Evolutionary conservation across 2,329 filamentous ascomycete genomes (phyloP).

Genomic region (Hypoxylon sp.): DNA sequence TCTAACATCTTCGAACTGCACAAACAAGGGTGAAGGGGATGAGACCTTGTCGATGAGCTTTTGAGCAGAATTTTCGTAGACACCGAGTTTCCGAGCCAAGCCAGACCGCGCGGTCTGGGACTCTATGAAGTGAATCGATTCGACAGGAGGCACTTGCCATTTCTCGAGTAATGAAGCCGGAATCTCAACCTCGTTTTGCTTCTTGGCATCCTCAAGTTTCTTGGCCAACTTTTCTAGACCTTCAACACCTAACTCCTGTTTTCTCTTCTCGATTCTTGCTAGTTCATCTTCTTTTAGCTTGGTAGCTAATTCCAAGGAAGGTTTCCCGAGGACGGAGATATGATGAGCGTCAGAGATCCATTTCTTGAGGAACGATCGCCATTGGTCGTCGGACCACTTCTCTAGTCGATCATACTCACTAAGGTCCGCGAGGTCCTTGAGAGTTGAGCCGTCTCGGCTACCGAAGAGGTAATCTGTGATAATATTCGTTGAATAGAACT

Average conservation of each 20-base stretch:
- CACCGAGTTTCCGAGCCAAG: conserved; percentile 78
- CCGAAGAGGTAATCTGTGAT: conserved; percentile 96
- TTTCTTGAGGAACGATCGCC: conserved; percentile 84
- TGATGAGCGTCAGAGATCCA: conserved; percentile 91
- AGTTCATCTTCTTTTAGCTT: conserved; percentile 87
- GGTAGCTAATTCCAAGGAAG: conserved; percentile 83
- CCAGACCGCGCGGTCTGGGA: conserved; percentile 88
- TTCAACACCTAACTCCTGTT: conserved; percentile 82
- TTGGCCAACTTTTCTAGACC: conserved; percentile 82
- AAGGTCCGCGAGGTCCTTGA: conserved; percentile 71
- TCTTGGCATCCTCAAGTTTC: conserved; percentile 85
- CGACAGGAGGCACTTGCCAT: conserved; percentile 86
- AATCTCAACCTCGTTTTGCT: conserved; percentile 89
- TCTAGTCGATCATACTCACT: conserved; percentile 77
- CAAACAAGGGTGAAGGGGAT: conserved; percentile 79
- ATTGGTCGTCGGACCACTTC: conserved; percentile 85
- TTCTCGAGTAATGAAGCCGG: conserved; percentile 84
- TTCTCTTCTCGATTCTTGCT: conserved; percentile 82
- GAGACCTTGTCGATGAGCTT: conserved; percentile 79
- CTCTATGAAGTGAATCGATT: conserved; percentile 95
- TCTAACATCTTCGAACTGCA: conserved; percentile 96
- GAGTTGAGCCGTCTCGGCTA: conserved; percentile 82
- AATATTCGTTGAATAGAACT: conserved; percentile 86
- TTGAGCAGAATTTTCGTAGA: conserved; percentile 78
- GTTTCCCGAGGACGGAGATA: conserved; percentile 88